A percentile compares a stretch with the other conserved stretches of the same genome.
phyloP scores from a whole-genome alignment of 1,284 basidiomycete species.

The Cystobasidium slooffiae region DNA sequence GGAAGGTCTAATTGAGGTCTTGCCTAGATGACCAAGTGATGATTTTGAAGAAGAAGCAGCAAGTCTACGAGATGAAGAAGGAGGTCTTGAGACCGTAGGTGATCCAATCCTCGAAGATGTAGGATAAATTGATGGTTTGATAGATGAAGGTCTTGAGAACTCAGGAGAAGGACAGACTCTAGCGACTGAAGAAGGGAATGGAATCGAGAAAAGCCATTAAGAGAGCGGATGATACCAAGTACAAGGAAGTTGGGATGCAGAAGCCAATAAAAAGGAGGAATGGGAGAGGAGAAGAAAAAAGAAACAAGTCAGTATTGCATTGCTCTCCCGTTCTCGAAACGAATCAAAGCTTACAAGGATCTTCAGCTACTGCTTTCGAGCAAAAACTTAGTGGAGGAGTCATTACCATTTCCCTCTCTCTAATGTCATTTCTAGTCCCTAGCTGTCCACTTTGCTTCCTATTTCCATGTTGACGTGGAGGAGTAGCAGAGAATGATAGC shows the following conservation, averaged over 20 bases:
- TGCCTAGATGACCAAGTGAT: not conserved
- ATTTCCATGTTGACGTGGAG: not conserved
- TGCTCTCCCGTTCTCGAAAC: not conserved
- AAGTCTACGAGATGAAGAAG: not conserved
- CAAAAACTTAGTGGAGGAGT: conserved; percentile 35
- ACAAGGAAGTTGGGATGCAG: too few species aligned
- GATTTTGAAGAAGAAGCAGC: not conserved
- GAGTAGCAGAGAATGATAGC: conserved; percentile 1
- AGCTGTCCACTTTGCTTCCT: not conserved
- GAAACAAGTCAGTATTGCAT: not conserved
- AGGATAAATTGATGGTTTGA: not conserved
- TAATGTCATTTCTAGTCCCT: not conserved
- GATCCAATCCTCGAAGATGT: not conserved
- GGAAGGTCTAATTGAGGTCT: conserved; percentile 2
- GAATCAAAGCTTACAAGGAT: conserved; percentile 28
- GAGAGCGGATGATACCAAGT: too few species aligned
- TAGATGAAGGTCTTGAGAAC: not conserved
- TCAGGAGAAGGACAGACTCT: conserved; percentile 35
- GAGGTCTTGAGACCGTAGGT: not conserved
- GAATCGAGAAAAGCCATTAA: too few species aligned
- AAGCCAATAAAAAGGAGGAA: too few species aligned
- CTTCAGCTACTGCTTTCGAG: conserved; percentile 41
- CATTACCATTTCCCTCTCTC: not conserved
- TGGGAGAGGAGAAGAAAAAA: not conserved
- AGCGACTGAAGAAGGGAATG: conserved; percentile 23